A percentile compares a stretch with the other conserved stretches of the same genome.
These are phyloP conservation scores for Silene conica DNA, from an alignment of 148 eudicot genomes.

Conservation along the genomic window DNA sequence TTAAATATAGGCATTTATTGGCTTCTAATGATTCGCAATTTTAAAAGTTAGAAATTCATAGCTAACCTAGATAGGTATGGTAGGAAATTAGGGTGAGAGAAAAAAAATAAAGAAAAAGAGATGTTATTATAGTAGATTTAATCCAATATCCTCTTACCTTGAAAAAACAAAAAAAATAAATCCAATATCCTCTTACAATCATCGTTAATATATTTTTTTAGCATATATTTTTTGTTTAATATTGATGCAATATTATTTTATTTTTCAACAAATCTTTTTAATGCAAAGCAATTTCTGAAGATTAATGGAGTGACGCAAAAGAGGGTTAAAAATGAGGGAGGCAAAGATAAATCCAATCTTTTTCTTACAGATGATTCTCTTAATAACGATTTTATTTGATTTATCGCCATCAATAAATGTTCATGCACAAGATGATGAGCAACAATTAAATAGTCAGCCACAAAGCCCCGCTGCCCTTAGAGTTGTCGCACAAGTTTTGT, in stretches of 20 bases:
- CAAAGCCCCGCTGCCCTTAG: slow-evolving; percentile 29
- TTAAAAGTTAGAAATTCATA: slow-evolving; percentile 42
- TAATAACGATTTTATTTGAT: slow-evolving; percentile 29
- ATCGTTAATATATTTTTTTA: background rate
- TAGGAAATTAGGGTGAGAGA: background rate
- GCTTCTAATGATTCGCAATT: slow-evolving; percentile 57
- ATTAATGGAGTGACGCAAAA: background rate
- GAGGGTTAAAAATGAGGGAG: slow-evolving; percentile 30
- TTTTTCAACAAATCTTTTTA: background rate
- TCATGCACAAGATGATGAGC: slow-evolving; percentile 37
- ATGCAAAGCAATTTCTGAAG: background rate
- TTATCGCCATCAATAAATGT: slow-evolving; percentile 18
- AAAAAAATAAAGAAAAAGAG: slow-evolving; percentile 5
- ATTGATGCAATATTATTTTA: background rate
- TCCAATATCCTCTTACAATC: background rate
- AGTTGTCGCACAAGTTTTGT: slow-evolving; percentile 41
- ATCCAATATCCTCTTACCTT: background rate
- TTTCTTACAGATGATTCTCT: slow-evolving; percentile 11
- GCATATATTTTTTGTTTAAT: background rate
- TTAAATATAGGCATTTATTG: slow-evolving; percentile 41
- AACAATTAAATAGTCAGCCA: slow-evolving; percentile 20
- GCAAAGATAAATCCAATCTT: slow-evolving; percentile 20
- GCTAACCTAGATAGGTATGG: slow-evolving; percentile 9
- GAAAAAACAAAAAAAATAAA: too few species aligned
- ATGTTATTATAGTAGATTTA: background rate